Percentiles rank a stretch among this genome's conserved stretches.
Conservation (phyloP, 306 rosid genomes). For the Begonia masoniana region DNA sequence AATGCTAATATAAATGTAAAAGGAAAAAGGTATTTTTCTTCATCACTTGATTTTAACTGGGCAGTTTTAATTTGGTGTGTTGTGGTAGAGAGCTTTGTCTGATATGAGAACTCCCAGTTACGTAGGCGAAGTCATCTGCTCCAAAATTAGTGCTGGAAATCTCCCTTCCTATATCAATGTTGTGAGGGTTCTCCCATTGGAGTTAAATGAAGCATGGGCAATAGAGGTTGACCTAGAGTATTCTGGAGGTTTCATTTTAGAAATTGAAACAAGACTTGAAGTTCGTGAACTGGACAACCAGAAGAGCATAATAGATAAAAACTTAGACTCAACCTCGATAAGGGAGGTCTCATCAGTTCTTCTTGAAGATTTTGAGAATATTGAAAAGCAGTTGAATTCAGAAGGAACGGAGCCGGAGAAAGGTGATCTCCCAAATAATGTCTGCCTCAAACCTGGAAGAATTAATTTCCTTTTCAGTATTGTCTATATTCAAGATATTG, state of each 20-base stretch:
- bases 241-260: slow-evolving; percentile 62
- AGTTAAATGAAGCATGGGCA: slow-evolving; percentile 69
- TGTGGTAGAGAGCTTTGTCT: slow-evolving; percentile 54
- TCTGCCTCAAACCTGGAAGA: not conserved
- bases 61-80: slow-evolving; percentile 8
- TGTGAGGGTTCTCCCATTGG: slow-evolving; percentile 85
- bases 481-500: not conserved
- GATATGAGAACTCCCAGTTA: slow-evolving; percentile 71
- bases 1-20: too few relatives aligned
- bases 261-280: slow-evolving; percentile 81
- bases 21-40: too few relatives aligned
- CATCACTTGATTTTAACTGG: slow-evolving; percentile 2
- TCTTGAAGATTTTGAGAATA: slow-evolving; percentile 55
- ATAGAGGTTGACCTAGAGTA: slow-evolving; percentile 85
- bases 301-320: slow-evolving; percentile 25
- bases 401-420: slow-evolving; percentile 44
- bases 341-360: slow-evolving; percentile 52
- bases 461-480: not conserved
- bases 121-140: slow-evolving; percentile 73
- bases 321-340: slow-evolving; percentile 30
- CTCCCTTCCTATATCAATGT: slow-evolving; percentile 64
- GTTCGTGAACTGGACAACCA: slow-evolving; percentile 55
- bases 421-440: slow-evolving; percentile 19
- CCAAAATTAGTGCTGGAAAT: slow-evolving; percentile 53
- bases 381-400: slow-evolving; percentile 42